Evolutionary conservation across 371 early-diverging fungal genomes (phyloP).

Genomic region (Conidiobolus coronatus): DNA sequence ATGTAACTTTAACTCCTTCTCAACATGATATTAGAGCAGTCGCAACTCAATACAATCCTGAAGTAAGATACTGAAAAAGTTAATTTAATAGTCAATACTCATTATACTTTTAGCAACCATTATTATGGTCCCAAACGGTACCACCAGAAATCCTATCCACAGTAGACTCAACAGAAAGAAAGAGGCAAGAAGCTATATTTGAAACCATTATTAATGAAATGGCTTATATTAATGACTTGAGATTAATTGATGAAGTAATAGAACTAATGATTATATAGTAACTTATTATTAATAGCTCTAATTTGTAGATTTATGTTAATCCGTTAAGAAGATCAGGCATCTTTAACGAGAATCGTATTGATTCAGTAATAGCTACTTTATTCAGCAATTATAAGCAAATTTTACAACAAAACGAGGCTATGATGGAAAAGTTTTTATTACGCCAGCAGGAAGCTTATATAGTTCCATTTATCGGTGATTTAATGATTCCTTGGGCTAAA

Average conservation of each 20-base stretch:
- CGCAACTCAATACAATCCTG: background rate
- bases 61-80: background rate
- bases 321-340: background rate
- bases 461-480: conserved; percentile 63
- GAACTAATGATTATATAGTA: too few relatives aligned
- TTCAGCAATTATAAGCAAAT: conserved; percentile 66
- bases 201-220: conserved; percentile 76
- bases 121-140: conserved; percentile 28
- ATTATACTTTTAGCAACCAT: background rate
- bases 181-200: conserved; percentile 75
- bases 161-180: conserved; percentile 41
- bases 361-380: background rate
- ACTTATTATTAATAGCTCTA: too few relatives aligned
- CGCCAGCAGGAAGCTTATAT: conserved; percentile 44
- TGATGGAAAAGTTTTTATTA: conserved; percentile 32
- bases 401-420: conserved; percentile 30
- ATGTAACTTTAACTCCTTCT: background rate
- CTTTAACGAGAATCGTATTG: background rate
- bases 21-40: too few relatives aligned
- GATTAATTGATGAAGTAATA: conserved; percentile 3
- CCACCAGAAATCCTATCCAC: conserved; percentile 43
- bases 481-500: conserved; percentile 42
- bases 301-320: background rate
- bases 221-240: conserved; percentile 36
- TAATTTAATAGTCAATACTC: background rate